Evolutionary conservation across 768 basidiomycete genomes (phyloP).

Genomic region (Sporobolomyces roseus): DNA sequence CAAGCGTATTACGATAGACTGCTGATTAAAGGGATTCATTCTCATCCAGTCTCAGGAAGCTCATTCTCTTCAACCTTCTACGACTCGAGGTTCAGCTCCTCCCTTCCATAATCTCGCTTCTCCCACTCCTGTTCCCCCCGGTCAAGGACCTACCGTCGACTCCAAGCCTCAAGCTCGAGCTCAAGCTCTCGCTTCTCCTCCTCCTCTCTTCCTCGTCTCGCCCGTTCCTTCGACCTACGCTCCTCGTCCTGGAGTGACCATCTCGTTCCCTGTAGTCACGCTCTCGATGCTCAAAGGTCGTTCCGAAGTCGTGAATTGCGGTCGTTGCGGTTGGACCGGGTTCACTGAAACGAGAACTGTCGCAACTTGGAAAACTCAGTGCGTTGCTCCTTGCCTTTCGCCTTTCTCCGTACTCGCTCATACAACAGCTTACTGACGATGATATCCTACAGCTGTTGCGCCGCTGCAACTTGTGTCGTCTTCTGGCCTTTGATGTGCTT

Average conservation of each 20-base stretch:
- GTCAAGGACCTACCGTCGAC: too few relatives aligned
- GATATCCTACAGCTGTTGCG: background rate
- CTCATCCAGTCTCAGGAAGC: too few relatives aligned
- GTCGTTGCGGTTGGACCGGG: background rate
- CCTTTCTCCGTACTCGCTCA: background rate
- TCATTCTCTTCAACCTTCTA: background rate
- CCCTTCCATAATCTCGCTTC: background rate
- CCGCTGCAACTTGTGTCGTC: slow-evolving; percentile 13
- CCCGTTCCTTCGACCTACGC: background rate
- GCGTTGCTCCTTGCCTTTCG: background rate
- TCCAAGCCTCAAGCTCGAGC: background rate
- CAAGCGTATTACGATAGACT: too few relatives aligned
- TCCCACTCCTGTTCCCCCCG: background rate
- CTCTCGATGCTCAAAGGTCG: background rate
- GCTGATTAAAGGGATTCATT: too few relatives aligned
- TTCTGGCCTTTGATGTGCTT: background rate
- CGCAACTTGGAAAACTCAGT: background rate
- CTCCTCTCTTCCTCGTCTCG: background rate
- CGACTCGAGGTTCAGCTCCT: too few relatives aligned
- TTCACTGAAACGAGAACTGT: background rate
- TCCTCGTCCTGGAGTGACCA: background rate
- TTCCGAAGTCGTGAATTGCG: background rate
- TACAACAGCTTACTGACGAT: too few relatives aligned
- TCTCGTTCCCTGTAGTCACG: background rate
- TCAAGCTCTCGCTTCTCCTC: background rate